A percentile compares a stretch with the other conserved stretches of the same genome.
phyloP scores from a whole-genome alignment of 192 early-diverging fungal genomes.

The Coemansia umbellata region DNA sequence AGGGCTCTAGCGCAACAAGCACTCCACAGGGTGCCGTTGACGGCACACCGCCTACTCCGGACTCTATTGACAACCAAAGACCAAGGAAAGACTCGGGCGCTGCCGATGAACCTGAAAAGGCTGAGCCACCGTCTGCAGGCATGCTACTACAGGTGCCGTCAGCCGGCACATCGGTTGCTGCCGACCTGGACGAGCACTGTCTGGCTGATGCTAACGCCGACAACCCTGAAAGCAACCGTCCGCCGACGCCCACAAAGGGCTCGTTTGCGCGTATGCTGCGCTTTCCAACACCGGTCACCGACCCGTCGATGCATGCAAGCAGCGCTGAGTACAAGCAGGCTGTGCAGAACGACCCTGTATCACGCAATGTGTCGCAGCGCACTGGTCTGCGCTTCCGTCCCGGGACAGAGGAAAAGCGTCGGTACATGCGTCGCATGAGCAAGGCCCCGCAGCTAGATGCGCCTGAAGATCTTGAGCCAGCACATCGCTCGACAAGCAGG shows the following conservation, averaged over 20 bases:
- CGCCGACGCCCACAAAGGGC: constrained; percentile 47
- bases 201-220: constrained; percentile 49
- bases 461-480: neutral
- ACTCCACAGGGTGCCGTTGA: neutral
- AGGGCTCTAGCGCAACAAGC: neutral
- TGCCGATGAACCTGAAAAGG: neutral
- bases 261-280: constrained; percentile 42
- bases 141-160: constrained; percentile 34
- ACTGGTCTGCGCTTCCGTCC: constrained; percentile 41
- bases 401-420: constrained; percentile 42
- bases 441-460: constrained; percentile 47
- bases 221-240: constrained; percentile 50
- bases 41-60: constrained; percentile 6
- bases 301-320: constrained; percentile 9
- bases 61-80: constrained; percentile 2
- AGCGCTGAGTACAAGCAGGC: constrained; percentile 37
- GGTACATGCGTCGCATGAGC: constrained; percentile 42
- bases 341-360: constrained; percentile 34
- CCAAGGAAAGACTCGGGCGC: neutral
- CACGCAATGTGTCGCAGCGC: constrained; percentile 45
- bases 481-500: constrained; percentile 4
- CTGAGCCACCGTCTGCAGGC: neutral
- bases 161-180: constrained; percentile 43
- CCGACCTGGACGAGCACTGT: constrained; percentile 45
- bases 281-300: constrained; percentile 13